These are phyloP conservation scores for Setomelanomma holmii DNA, from an alignment of 2,329 filamentous ascomycete genomes.

Conservation along the genomic window DNA sequence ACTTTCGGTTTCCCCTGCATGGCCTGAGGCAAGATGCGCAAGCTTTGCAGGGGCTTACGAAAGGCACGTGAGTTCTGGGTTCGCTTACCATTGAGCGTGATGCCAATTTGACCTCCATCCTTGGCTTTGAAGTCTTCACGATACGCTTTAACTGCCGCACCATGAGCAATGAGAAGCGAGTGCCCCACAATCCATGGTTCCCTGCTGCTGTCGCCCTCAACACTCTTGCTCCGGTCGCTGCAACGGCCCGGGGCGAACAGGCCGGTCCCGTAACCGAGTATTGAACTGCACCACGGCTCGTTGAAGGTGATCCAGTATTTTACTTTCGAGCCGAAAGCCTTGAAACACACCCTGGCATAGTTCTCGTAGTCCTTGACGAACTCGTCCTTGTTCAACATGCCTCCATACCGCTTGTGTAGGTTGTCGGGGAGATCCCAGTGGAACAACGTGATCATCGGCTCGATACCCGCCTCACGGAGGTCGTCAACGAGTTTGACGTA, in stretches of 20 bases:
- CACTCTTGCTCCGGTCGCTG: slow-evolving; percentile 74
- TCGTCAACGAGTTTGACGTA: slow-evolving; percentile 82
- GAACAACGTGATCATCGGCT: slow-evolving; percentile 81
- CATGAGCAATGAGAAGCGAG: slow-evolving; percentile 80
- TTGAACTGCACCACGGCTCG: slow-evolving; percentile 85
- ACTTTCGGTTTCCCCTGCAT: slow-evolving; percentile 11
- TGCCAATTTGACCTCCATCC: slow-evolving; percentile 79
- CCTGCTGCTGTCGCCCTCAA: slow-evolving; percentile 74
- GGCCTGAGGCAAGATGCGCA: slow-evolving; percentile 23
- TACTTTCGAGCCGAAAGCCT: slow-evolving; percentile 74
- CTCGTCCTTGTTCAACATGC: slow-evolving; percentile 79
- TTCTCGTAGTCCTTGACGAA: slow-evolving; percentile 82
- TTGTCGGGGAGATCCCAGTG: slow-evolving; percentile 88
- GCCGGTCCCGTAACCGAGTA: slow-evolving; percentile 80
- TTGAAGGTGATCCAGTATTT: slow-evolving; percentile 93
- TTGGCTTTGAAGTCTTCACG: slow-evolving; percentile 79
- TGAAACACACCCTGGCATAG: slow-evolving; percentile 79
- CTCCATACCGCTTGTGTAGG: slow-evolving; percentile 81
- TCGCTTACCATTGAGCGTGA: slow-evolving; percentile 77
- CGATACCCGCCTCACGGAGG: slow-evolving; percentile 76
- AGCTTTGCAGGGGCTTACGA: slow-evolving; percentile 14
- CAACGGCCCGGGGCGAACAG: slow-evolving; percentile 83
- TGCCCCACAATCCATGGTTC: slow-evolving; percentile 87
- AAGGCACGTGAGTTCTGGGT: slow-evolving; percentile 11
- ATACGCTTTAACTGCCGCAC: slow-evolving; percentile 80